Conservation (phyloP, 495 filamentous ascomycete species). For the Penicillium pulvis region DNA sequence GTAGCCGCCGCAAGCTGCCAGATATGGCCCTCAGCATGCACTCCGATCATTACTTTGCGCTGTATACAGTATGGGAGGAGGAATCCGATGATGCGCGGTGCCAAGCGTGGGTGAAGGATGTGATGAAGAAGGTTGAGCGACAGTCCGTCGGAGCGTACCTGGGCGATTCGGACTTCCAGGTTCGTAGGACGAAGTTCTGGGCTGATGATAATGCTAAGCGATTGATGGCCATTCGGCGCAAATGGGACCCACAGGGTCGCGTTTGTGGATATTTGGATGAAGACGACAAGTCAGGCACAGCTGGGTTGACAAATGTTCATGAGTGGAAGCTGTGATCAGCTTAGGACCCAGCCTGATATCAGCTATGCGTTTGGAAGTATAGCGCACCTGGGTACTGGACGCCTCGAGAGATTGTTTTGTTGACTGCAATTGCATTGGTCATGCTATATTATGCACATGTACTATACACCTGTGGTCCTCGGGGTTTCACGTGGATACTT, state of each 20-base stretch:
- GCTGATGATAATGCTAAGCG: constrained; percentile 32
- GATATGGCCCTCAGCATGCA: constrained; percentile 57
- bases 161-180: constrained; percentile 54
- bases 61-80: constrained; percentile 54
- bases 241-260: constrained; percentile 43
- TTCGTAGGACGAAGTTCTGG: constrained; percentile 48
- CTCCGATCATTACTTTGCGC: constrained; percentile 55
- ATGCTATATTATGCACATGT: neutral
- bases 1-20: constrained; percentile 34
- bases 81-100: constrained; percentile 43
- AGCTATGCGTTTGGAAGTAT: too few relatives aligned
- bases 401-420: neutral
- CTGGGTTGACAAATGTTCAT: constrained; percentile 11
- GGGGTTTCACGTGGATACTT: neutral
- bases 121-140: constrained; percentile 40
- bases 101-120: constrained; percentile 39
- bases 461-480: neutral
- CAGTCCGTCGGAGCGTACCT: constrained; percentile 50
- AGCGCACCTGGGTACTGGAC: too few relatives aligned
- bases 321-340: constrained; percentile 17
- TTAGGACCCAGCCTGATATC: neutral
- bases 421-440: neutral
- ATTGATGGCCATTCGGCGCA: constrained; percentile 39
- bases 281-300: constrained; percentile 11
- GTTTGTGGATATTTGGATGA: constrained; percentile 20